Evolutionary conservation across 345 rosid species (phyloP).

Genomic region (Melaleuca quinquenervia): DNA sequence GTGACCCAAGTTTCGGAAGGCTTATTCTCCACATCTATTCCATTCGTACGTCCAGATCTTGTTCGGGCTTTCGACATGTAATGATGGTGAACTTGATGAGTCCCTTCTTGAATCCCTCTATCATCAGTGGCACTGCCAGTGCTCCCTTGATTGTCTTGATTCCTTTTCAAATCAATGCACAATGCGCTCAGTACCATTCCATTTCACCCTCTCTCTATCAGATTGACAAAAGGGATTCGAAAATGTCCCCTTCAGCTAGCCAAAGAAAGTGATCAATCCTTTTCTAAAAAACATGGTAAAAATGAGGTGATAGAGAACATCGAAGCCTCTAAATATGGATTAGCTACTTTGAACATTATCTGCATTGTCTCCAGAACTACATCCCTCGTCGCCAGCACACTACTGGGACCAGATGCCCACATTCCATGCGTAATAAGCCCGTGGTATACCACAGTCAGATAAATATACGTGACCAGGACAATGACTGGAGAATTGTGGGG

Average conservation of each 20-base stretch:
- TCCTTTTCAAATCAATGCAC: constrained; percentile 26
- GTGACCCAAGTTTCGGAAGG: background rate
- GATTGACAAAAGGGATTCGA: background rate
- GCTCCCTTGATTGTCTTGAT: constrained; percentile 76
- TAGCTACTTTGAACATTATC: background rate
- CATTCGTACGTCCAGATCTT: background rate
- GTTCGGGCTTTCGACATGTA: constrained; percentile 58
- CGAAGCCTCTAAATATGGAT: background rate
- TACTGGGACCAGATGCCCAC: background rate
- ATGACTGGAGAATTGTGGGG: background rate
- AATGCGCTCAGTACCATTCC: background rate
- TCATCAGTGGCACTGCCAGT: constrained; percentile 84
- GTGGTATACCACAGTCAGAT: background rate
- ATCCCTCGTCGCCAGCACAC: background rate
- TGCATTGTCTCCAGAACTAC: background rate
- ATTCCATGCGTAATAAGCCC: background rate
- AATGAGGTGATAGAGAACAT: background rate
- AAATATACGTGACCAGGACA: background rate
- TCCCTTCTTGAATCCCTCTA: constrained; percentile 77
- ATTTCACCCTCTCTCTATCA: background rate
- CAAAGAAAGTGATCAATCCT: background rate
- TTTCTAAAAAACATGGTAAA: background rate
- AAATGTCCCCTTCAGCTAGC: background rate
- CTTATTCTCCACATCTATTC: background rate
- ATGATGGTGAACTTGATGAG: constrained; percentile 69